Conservation (phyloP, 768 basidiomycete genomes). For the Mycena chlorophos region DNA sequence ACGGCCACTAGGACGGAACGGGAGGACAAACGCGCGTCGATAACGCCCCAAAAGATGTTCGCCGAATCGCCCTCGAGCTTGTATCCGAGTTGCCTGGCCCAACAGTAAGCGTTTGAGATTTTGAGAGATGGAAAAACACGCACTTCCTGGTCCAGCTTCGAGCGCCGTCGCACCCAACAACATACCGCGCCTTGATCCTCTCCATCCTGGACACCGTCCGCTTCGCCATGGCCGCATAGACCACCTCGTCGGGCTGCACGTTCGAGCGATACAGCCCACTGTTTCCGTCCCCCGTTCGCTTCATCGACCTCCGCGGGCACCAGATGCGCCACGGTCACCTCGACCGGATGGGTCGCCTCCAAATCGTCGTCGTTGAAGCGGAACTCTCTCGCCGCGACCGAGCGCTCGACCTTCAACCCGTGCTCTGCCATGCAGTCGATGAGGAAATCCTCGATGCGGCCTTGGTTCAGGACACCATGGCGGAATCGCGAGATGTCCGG, state of each 20-base stretch:
- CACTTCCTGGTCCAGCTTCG: slow-evolving; percentile 46
- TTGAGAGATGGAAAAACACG: neutral
- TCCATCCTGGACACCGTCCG: slow-evolving; percentile 19
- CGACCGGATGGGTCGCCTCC: slow-evolving; percentile 17
- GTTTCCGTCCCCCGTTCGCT: neutral
- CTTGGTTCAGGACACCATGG: slow-evolving; percentile 41
- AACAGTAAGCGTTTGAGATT: neutral
- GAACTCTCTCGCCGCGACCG: slow-evolving; percentile 32
- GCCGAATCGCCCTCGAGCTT: slow-evolving; percentile 50
- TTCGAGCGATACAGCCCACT: slow-evolving; percentile 20
- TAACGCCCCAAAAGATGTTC: slow-evolving; percentile 34
- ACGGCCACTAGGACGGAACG: slow-evolving; percentile 37
- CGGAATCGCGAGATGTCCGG: slow-evolving; percentile 16
- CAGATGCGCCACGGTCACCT: slow-evolving; percentile 19
- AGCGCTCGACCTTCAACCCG: slow-evolving; percentile 37
- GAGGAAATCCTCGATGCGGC: slow-evolving; percentile 43
- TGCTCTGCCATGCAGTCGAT: slow-evolving; percentile 38
- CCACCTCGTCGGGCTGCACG: slow-evolving; percentile 4
- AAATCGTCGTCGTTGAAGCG: slow-evolving; percentile 28
- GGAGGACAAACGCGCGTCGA: slow-evolving; percentile 12
- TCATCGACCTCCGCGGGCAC: too few relatives aligned
- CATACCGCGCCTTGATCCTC: slow-evolving; percentile 33
- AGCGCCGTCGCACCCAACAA: slow-evolving; percentile 41
- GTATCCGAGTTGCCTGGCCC: slow-evolving; percentile 38
- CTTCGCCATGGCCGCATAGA: neutral